Base-by-base conservation (phyloP, 768 basidiomycete species). In the Tylopilus balloui region DNA sequence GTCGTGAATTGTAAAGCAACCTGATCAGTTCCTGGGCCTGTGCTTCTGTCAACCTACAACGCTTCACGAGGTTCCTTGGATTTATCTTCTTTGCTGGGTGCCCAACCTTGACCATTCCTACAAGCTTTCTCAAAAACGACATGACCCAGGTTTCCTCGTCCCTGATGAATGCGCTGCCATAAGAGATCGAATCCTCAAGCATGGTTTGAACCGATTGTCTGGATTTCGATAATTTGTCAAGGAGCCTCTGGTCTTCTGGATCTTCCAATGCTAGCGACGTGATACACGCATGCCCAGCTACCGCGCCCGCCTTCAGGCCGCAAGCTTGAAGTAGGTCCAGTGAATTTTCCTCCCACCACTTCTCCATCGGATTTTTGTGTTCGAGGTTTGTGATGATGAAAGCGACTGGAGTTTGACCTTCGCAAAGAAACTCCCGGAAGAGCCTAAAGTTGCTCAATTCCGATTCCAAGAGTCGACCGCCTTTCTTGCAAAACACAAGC, bases 381-480 rank as follows among this genome's bases (percentile, higher is more conserved):
- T 73, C 74, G 10, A 75, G 65, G 24, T 71, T 66, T 3, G 72
- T 75, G 29, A 75, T 58, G 6, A 69, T 62, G 13, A 76, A 48
- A 1, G 71, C 62, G n/a, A 70, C 61, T 3, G 74, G 73, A 8
- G 74, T 70, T 37, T 64, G 50, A 17, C 56, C 44, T 20, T 60
- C 62, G 53, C 74, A 75, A 24, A 76, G 65, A 35, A 71, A 61
- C 27, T 75, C 61, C 19, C 62, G 56, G 47, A 73, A 73, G 13
- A 73, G 54, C 36, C 48, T 55, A 54, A 71, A 72, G 52, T 59
- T 69, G 20, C 62, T 61, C 48, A 59, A 36, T 15, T 63, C 55
- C 4, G 65, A 51, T 6, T 56, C 42, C 17, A 55, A 56, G 46
- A 73, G 57, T 32, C 71, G 58, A 1, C 69, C 68, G 0, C 31